A percentile compares a stretch with the other conserved stretches of the same genome.
Conservation (phyloP, 179 eudicot genomes). For the Actinidia arguta region DNA sequence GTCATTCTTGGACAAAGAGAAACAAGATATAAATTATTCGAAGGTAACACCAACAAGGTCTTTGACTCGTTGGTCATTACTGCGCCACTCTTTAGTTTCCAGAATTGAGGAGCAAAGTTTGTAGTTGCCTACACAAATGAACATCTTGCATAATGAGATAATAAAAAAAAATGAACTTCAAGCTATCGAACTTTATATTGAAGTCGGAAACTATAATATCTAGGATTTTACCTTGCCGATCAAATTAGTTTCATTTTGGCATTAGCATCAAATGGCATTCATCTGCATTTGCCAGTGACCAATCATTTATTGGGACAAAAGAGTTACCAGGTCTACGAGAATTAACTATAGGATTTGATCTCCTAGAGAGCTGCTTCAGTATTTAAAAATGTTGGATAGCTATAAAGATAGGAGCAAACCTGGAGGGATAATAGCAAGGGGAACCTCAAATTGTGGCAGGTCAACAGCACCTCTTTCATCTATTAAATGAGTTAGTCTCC, state of each 20-base stretch:
- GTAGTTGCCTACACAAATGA: constrained; percentile 59
- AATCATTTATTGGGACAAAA: too few relatives aligned
- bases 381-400: too few relatives aligned
- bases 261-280: too few relatives aligned
- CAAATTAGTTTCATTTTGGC: constrained; percentile 3
- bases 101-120: constrained; percentile 58
- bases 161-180: background rate
- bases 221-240: constrained; percentile 29
- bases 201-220: background rate
- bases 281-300: too few relatives aligned
- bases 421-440: too few relatives aligned
- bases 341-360: too few relatives aligned
- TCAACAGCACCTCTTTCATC: too few relatives aligned
- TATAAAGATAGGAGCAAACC: too few relatives aligned
- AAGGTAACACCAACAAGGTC: constrained; percentile 53
- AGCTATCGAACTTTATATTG: background rate
- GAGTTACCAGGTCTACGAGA: too few relatives aligned
- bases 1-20: constrained; percentile 82
- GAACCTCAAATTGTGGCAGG: too few relatives aligned
- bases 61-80: constrained; percentile 76
- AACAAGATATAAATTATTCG: constrained; percentile 61
- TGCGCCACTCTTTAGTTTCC: constrained; percentile 71
- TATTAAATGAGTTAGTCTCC: too few relatives aligned
- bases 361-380: too few relatives aligned
- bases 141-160: background rate